A percentile compares a stretch with the other conserved stretches of the same genome.
These are phyloP conservation scores for Fonsecaea multimorphosa DNA, from an alignment of 2,329 filamentous ascomycete genomes.

Conservation along the genomic window DNA sequence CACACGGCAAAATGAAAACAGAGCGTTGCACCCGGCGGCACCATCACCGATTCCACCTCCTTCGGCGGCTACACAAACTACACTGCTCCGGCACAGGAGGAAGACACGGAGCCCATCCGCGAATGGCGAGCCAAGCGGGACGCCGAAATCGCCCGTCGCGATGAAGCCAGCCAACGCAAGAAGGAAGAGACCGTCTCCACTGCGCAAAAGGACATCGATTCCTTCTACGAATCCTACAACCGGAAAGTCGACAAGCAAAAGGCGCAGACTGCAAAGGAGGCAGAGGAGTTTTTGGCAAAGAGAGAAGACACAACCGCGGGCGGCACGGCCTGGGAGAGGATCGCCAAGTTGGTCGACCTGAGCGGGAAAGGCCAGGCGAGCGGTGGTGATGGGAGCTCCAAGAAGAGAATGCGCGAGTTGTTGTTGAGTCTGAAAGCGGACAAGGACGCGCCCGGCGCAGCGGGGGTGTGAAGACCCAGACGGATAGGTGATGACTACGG, in stretches of 20 bases:
- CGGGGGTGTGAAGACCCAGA: conserved; percentile 47
- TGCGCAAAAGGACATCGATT: conserved; percentile 92
- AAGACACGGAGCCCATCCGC: conserved; percentile 57
- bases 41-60: conserved; percentile 75
- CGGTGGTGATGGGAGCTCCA: conserved; percentile 86
- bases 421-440: conserved; percentile 89
- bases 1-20: conserved; percentile 44
- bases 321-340: conserved; percentile 97
- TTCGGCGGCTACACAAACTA: conserved; percentile 61
- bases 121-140: conserved; percentile 93
- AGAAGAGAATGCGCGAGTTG: conserved; percentile 94
- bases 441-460: conserved; percentile 75
- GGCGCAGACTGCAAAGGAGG: conserved; percentile 85
- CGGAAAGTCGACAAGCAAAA: conserved; percentile 95
- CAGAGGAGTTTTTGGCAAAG: conserved; percentile 86
- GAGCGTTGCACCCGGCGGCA: conserved; percentile 75
- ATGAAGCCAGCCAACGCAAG: conserved; percentile 80
- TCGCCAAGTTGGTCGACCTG: conserved; percentile 95
- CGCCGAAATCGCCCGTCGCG: conserved; percentile 79
- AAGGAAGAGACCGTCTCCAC: conserved; percentile 86
- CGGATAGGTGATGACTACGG: neutral
- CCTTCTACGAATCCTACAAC: conserved; percentile 99
- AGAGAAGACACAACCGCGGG: conserved; percentile 92
- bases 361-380: conserved; percentile 87
- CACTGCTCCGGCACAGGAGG: conserved; percentile 68